These are phyloP conservation scores for Orbilia blumenaviensis DNA, from an alignment of 2,329 filamentous ascomycete species.

Conservation along the genomic window DNA sequence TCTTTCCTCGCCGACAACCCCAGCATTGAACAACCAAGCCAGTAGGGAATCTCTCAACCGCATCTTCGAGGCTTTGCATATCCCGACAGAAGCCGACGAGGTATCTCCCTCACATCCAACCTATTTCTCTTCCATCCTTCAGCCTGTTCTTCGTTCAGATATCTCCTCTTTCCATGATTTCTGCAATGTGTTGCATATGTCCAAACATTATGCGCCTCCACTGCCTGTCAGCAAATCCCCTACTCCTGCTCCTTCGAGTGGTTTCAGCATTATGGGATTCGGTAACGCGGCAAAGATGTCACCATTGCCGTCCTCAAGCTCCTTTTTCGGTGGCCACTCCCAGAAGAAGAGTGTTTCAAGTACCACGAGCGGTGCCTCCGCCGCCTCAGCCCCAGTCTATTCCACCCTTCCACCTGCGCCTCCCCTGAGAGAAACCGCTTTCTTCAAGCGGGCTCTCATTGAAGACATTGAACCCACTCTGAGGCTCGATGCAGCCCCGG, in stretches of 20 bases:
- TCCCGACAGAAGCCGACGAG: slow-evolving; percentile 66
- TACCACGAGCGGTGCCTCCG: slow-evolving; percentile 69
- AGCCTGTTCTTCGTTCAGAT: slow-evolving; percentile 83
- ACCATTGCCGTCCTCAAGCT: slow-evolving; percentile 52
- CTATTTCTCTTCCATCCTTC: slow-evolving; percentile 83
- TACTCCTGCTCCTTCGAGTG: slow-evolving; percentile 73
- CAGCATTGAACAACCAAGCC: slow-evolving; percentile 67
- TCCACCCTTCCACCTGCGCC: slow-evolving; percentile 64
- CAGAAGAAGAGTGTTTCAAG: slow-evolving; percentile 67
- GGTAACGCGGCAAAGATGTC: slow-evolving; percentile 62
- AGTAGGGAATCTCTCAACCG: slow-evolving; percentile 67
- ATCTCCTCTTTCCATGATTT: slow-evolving; percentile 86
- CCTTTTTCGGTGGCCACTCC: slow-evolving; percentile 56
- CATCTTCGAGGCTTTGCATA: slow-evolving; percentile 70
- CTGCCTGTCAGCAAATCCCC: slow-evolving; percentile 70
- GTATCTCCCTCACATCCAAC: slow-evolving; percentile 71
- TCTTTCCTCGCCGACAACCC: slow-evolving; percentile 77
- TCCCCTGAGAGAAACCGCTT: slow-evolving; percentile 84
- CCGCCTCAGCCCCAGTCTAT: slow-evolving; percentile 63
- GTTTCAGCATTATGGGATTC: slow-evolving; percentile 67
- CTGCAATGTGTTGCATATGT: slow-evolving; percentile 75
- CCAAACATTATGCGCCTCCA: slow-evolving; percentile 69
- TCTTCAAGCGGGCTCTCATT: slow-evolving; percentile 86
- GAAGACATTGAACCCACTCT: slow-evolving; percentile 97
- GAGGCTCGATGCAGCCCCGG: slow-evolving; percentile 85